Evolutionary conservation across 805 yeast species (phyloP).

Genomic region (Candida ulmi): DNA sequence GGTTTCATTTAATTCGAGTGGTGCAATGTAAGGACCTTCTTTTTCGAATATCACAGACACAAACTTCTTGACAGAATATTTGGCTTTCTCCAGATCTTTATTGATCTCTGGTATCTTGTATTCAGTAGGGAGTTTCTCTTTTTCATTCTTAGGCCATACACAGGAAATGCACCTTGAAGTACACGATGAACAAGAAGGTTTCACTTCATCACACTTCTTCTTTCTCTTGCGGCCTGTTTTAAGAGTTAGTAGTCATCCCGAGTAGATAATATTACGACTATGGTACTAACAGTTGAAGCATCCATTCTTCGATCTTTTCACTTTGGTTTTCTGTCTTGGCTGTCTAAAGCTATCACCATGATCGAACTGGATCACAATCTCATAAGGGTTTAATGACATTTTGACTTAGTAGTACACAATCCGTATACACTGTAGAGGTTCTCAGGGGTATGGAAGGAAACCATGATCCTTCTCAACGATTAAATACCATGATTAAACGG

Average conservation of each 20-base stretch:
- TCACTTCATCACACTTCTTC: slow-evolving; percentile 56
- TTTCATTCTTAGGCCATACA: slow-evolving; percentile 17
- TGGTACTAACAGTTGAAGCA: slow-evolving; percentile 17
- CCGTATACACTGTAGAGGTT: too few species aligned
- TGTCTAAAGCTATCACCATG: background rate
- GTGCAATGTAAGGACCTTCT: background rate
- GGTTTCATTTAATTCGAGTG: too few species aligned
- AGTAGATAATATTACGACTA: too few species aligned
- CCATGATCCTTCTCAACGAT: too few species aligned
- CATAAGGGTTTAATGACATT: background rate
- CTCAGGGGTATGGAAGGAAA: too few species aligned
- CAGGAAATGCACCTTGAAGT: slow-evolving; percentile 26
- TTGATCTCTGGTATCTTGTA: slow-evolving; percentile 12
- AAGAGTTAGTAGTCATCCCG: too few species aligned
- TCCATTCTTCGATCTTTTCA: slow-evolving; percentile 13
- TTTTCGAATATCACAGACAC: background rate
- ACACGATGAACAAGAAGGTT: slow-evolving; percentile 38
- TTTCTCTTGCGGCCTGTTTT: slow-evolving; percentile 46
- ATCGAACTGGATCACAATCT: background rate
- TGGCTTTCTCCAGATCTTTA: slow-evolving; percentile 1
- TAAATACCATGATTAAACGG: too few species aligned
- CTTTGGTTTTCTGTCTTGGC: slow-evolving; percentile 1
- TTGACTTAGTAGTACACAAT: too few species aligned
- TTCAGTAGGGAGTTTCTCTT: slow-evolving; percentile 14
- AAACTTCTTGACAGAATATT: background rate